These are phyloP conservation scores for Trichoderma oligosporum DNA, from an alignment of 2,329 filamentous ascomycete species.

Conservation along the genomic window DNA sequence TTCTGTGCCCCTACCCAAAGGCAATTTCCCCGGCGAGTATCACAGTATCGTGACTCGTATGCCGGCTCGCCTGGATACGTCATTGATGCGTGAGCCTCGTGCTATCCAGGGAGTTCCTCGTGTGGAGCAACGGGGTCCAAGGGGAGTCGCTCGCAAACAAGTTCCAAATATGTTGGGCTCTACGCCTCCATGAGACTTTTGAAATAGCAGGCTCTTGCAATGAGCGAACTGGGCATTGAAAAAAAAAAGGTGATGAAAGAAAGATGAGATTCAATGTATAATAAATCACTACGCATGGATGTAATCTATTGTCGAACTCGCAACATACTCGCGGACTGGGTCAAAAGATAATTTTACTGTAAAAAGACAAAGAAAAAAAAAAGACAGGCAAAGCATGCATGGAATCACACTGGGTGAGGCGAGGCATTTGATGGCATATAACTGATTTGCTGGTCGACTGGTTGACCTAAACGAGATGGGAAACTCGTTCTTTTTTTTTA, in stretches of 20 bases:
- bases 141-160: constrained; percentile 53
- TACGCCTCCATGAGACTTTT: constrained; percentile 36
- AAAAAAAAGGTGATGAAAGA: neutral
- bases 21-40: constrained; percentile 62
- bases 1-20: constrained; percentile 56
- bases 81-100: constrained; percentile 86
- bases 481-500: constrained; percentile 13
- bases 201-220: neutral
- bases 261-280: constrained; percentile 16
- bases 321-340: constrained; percentile 11
- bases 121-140: constrained; percentile 49
- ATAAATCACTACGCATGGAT: constrained; percentile 18
- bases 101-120: constrained; percentile 83
- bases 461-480: constrained; percentile 12
- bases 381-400: constrained; percentile 7
- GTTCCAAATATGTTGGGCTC: constrained; percentile 48
- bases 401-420: constrained; percentile 1
- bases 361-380: constrained; percentile 7
- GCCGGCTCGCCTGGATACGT: constrained; percentile 78
- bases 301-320: constrained; percentile 21
- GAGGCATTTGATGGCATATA: constrained; percentile 6
- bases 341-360: constrained; percentile 3
- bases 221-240: neutral
- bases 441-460: constrained; percentile 1
- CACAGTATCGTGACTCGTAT: constrained; percentile 58